Evolutionary conservation across 164 flowering plant genomes (phyloP).

Genomic region (Aristolochia fimbriata): DNA sequence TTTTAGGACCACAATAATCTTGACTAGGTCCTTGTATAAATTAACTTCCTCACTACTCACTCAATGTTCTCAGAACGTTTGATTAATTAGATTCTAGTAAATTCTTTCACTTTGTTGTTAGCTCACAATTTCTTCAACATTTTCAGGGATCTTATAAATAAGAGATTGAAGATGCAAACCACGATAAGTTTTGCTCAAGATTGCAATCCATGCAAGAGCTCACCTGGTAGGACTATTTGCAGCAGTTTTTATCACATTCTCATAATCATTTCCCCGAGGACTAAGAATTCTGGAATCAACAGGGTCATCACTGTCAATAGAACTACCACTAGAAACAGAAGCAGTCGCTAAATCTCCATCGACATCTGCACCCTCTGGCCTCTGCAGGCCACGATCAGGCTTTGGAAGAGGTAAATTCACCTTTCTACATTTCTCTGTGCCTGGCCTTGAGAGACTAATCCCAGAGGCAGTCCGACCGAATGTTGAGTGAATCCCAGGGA

Average conservation of each 20-base stretch:
- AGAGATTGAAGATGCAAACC: no score
- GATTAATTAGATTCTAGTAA: no score
- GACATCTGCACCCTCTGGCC: slow-evolving; percentile 36
- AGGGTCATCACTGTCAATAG: slow-evolving; percentile 72
- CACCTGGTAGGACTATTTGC: slow-evolving; percentile 71
- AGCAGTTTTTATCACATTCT: slow-evolving; percentile 43
- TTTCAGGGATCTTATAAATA: no score
- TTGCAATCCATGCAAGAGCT: slow-evolving; percentile 8
- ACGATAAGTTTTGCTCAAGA: no score
- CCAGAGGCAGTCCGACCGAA: slow-evolving; percentile 56
- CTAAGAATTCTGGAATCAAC: slow-evolving; percentile 52
- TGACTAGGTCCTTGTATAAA: no score
- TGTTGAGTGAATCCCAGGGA: slow-evolving; percentile 40
- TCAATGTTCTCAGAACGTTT: no score
- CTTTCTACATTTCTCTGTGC: slow-evolving; percentile 37
- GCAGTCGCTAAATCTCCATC: slow-evolving; percentile 65
- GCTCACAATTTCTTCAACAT: no score
- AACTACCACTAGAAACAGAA: slow-evolving; percentile 61
- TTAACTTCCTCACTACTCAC: no score
- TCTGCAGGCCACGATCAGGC: slow-evolving; percentile 38
- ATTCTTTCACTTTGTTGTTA: no score
- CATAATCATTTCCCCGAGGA: slow-evolving; percentile 55
- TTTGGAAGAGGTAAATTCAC: slow-evolving; percentile 49
- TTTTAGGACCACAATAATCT: no score
- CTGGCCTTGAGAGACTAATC: slow-evolving; percentile 38